Evolutionary conservation across 768 basidiomycete genomes (phyloP).

Genomic region (Pisolithus tinctorius): DNA sequence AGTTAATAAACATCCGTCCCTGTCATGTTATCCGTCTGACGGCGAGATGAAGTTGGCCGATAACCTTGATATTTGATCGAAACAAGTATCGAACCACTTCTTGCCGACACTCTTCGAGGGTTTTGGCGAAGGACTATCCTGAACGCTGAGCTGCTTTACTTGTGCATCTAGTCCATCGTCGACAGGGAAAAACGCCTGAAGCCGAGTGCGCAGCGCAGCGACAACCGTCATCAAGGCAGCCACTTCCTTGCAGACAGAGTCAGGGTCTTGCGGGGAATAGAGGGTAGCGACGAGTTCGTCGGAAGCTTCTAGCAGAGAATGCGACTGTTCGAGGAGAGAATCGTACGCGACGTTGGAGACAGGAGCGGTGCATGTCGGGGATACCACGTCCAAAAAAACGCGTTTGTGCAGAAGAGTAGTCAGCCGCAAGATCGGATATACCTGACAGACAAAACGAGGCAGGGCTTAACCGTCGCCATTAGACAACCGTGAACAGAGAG

Average conservation of each 20-base stretch:
- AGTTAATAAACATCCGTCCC: conserved; percentile 7
- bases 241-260: conserved; percentile 35
- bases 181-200: conserved; percentile 19
- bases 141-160: conserved; percentile 19
- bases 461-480: conserved; percentile 2
- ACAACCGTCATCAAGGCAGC: conserved; percentile 32
- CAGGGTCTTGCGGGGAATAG: conserved; percentile 54
- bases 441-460: conserved; percentile 28
- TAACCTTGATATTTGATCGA: conserved; percentile 51
- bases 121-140: neutral
- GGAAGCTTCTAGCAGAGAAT: conserved; percentile 42
- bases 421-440: conserved; percentile 54
- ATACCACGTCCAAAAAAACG: conserved; percentile 45
- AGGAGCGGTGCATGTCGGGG: conserved; percentile 20
- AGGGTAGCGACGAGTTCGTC: conserved; percentile 66
- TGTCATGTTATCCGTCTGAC: neutral
- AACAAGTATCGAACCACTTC: conserved; percentile 63
- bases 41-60: conserved; percentile 3
- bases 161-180: conserved; percentile 18
- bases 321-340: conserved; percentile 42
- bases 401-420: conserved; percentile 58
- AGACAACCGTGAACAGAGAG: neutral
- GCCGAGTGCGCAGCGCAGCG: conserved; percentile 27
- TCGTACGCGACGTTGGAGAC: conserved; percentile 36
- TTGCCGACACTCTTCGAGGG: conserved; percentile 28